A percentile compares a stretch with the other conserved stretches of the same genome.
Evolutionary conservation across 441 rosid species (phyloP).

Genomic region (Melastoma candidum): DNA sequence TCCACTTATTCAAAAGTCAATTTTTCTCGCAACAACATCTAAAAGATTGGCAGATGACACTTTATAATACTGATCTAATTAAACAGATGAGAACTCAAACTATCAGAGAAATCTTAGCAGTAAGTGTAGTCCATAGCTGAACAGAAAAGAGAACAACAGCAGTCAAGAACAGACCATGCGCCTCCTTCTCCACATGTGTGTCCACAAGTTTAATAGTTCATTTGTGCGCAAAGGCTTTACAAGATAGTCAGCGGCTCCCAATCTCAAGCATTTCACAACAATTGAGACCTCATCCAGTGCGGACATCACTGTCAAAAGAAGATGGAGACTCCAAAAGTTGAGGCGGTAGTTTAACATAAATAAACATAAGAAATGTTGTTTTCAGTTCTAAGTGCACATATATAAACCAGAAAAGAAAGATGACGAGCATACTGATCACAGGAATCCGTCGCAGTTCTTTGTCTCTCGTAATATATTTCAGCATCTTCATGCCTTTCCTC

Average conservation of each 20-base stretch:
- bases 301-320: constrained; percentile 73
- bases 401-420: not conserved
- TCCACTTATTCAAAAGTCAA: not conserved
- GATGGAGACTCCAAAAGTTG: not conserved
- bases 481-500: constrained; percentile 92
- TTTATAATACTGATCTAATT: no score
- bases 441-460: constrained; percentile 82
- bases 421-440: constrained; percentile 69
- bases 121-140: no score
- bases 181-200: constrained; percentile 98
- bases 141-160: constrained; percentile 1
- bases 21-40: no score
- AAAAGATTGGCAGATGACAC: no score
- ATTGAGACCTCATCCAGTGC: constrained; percentile 89
- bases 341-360: not conserved
- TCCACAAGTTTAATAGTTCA: constrained; percentile 92
- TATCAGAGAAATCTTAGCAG: no score
- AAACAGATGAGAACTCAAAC: no score
- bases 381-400: not conserved
- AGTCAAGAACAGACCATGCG: constrained; percentile 62
- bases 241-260: constrained; percentile 76
- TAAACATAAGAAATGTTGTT: not conserved
- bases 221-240: constrained; percentile 81
- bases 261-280: constrained; percentile 91
- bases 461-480: constrained; percentile 79